These are phyloP conservation scores for Citrus mangshanensis DNA, from an alignment of 345 rosid genomes.

Conservation along the genomic window DNA sequence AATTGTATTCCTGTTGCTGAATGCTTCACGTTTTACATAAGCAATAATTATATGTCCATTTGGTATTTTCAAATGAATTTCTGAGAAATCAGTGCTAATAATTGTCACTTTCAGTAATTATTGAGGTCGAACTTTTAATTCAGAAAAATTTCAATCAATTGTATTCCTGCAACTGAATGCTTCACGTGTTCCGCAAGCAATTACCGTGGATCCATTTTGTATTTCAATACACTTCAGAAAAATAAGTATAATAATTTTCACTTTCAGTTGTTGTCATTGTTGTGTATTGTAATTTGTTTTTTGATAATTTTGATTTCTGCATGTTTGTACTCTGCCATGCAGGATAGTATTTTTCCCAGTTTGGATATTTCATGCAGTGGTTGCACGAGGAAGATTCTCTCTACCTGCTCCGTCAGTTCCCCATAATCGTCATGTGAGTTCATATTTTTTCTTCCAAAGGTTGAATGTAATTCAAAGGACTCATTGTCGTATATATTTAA, in stretches of 20 bases:
- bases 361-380: constrained; percentile 92
- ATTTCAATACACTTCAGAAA: too few species aligned
- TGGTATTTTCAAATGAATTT: background rate
- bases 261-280: too few species aligned
- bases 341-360: constrained; percentile 84
- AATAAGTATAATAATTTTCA: too few species aligned
- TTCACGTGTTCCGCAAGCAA: too few species aligned
- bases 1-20: background rate
- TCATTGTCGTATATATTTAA: background rate
- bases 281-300: background rate
- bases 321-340: constrained; percentile 22
- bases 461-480: background rate
- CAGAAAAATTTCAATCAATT: too few species aligned
- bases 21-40: background rate
- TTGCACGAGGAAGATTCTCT: constrained; percentile 94
- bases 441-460: background rate
- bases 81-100: background rate
- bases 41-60: background rate
- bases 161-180: too few species aligned
- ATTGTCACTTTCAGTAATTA: background rate
- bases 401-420: constrained; percentile 96
- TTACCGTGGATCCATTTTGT: too few species aligned
- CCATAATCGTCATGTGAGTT: constrained; percentile 78
- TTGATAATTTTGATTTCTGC: background rate
- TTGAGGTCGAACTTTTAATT: background rate